Percentiles rank a stretch among this genome's conserved stretches.
phyloP scores from a whole-genome alignment of 345 rosid genomes.

The Mallotus nudiflorus region DNA sequence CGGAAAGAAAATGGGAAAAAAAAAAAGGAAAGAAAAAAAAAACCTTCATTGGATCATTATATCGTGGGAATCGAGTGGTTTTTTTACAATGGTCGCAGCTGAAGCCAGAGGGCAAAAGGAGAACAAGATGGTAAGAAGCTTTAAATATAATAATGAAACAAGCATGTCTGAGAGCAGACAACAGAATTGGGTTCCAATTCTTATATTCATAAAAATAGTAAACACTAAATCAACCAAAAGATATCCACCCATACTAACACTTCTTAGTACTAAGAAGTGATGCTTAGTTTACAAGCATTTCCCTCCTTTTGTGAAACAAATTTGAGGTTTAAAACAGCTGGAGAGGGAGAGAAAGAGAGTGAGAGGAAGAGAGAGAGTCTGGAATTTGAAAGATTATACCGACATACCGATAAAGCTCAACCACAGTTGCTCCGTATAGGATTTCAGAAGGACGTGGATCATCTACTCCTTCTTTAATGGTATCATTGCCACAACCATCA shows the following conservation, averaged over 20 bases:
- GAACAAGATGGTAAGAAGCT: slow-evolving; percentile 1
- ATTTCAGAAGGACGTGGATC: slow-evolving; percentile 54
- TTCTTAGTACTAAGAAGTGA: too few species aligned
- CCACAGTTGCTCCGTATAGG: slow-evolving; percentile 56
- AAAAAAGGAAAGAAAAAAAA: too few species aligned
- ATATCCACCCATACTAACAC: too few species aligned
- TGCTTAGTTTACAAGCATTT: too few species aligned
- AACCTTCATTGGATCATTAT: slow-evolving; percentile 91
- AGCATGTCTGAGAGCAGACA: slow-evolving; percentile 1
- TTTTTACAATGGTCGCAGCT: slow-evolving; percentile 70
- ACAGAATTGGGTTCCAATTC: too few species aligned
- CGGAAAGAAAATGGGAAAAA: too few species aligned
- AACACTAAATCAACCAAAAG: too few species aligned
- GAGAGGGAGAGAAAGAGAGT: too few species aligned
- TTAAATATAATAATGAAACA: slow-evolving; percentile 1
- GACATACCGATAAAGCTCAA: slow-evolving; percentile 78
- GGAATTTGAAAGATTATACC: too few species aligned
- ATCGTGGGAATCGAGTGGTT: slow-evolving; percentile 85
- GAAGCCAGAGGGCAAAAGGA: slow-evolving; percentile 15
- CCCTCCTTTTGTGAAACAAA: too few species aligned
- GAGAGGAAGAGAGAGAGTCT: too few species aligned
- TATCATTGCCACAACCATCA: slow-evolving; percentile 67
- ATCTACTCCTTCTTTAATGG: slow-evolving; percentile 65
- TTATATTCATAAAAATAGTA: not conserved
- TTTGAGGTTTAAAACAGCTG: too few species aligned